phyloP scores from a whole-genome alignment of 768 basidiomycete genomes.

The Rhizopogon sp. region DNA sequence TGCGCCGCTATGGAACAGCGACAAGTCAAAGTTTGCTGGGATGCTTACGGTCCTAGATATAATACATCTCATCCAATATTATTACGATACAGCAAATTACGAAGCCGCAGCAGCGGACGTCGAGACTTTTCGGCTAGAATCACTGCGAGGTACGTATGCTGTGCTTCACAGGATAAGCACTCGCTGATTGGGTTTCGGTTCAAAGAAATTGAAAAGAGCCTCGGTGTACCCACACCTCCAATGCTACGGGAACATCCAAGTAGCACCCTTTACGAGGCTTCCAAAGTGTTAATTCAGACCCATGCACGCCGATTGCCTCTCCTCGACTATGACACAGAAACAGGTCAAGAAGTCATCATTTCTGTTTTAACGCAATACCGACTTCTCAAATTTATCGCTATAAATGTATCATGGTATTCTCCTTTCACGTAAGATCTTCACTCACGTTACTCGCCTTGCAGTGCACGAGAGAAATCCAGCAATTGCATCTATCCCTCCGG shows the following conservation, averaged over 20 bases:
- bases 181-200: slow-evolving; percentile 3
- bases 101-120: slow-evolving; percentile 88
- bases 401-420: slow-evolving; percentile 61
- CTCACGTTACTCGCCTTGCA: slow-evolving; percentile 27
- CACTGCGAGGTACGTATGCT: slow-evolving; percentile 67
- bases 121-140: slow-evolving; percentile 85
- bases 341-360: slow-evolving; percentile 92
- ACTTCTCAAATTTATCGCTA: slow-evolving; percentile 96
- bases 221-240: slow-evolving; percentile 90
- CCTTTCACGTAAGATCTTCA: neutral
- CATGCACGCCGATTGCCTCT: slow-evolving; percentile 93
- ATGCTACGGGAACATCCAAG: slow-evolving; percentile 85
- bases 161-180: slow-evolving; percentile 3
- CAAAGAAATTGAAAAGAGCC: slow-evolving; percentile 87
- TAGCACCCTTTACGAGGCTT: slow-evolving; percentile 85
- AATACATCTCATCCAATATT: slow-evolving; percentile 98
- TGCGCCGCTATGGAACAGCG: slow-evolving; percentile 97
- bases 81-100: slow-evolving; percentile 79
- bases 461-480: slow-evolving; percentile 83
- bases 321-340: slow-evolving; percentile 89
- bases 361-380: slow-evolving; percentile 97
- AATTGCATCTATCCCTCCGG: slow-evolving; percentile 74
- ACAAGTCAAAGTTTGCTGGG: slow-evolving; percentile 87
- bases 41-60: slow-evolving; percentile 99
- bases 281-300: slow-evolving; percentile 86